Evolutionary conservation across 2,329 filamentous ascomycete genomes (phyloP), one percentile per base, ranked within the genome.

Genomic region (Pestalotiopsis sp.): DNA sequence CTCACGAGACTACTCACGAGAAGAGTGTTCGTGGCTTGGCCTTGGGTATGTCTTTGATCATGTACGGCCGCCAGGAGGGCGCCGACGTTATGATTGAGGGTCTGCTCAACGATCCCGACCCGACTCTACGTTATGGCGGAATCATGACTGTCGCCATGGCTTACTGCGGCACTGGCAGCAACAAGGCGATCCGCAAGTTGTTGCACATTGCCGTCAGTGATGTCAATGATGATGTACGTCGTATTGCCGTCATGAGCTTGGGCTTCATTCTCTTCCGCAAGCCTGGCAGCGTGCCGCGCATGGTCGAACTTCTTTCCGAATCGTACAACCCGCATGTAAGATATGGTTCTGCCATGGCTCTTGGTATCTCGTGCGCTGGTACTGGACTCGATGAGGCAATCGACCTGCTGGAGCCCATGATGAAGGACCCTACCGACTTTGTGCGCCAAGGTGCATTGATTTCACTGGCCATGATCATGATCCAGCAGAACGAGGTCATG

Each of bases 211-310:
- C 96, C 68, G 97, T 99, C 72, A 98, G 95, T 80, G 96, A 99
- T 82, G 96, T 98, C 72, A 98, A 95, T 76, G 96, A 99, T 75
- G 96, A 99, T 80, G 96, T 99, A 45, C 93, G 96, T 74, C 90
- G 96, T 75, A 94, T 97, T 71, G 96, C 96, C 13, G 96, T 99
- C 71, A 97, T 99, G 93, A 97, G 94, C 82, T 88, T 99, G 79
- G 96, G 96, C 57, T 99, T 99, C 82, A 98, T 99, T 73, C 89
- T 99, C 36, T 99, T 99, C 92, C 90, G 96, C 72, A 99, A 98
- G 86, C 94, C 97, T 60, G 93, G 94, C 75, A 97, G 94, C 76
- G 96, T 99, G 17, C 97, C 97, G 66, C 93, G 97, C 72, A 99
- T 99, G 95, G 96, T 99, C 56, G 97, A 99, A 83, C 90, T 99